phyloP scores from a whole-genome alignment of 192 early-diverging fungal genomes.

The Coemansia sp. region DNA sequence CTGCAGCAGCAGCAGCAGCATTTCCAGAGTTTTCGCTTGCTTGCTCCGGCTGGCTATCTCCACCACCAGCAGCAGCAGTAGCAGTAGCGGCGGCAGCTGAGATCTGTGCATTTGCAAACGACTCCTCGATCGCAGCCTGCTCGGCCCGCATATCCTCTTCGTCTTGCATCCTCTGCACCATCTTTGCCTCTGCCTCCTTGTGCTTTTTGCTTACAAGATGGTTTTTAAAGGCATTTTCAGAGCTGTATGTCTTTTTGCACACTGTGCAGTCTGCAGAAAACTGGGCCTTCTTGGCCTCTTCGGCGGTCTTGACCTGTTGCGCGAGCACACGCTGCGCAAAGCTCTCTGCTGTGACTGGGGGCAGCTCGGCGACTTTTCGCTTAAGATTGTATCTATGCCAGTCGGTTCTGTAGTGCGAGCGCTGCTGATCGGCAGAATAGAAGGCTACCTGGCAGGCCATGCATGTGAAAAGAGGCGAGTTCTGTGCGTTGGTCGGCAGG shows the following conservation, averaged over 20 bases:
- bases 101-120: constrained; percentile 17
- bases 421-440: constrained; percentile 80
- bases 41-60: neutral
- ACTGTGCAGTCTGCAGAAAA: constrained; percentile 53
- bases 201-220: constrained; percentile 96
- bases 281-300: constrained; percentile 44
- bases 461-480: constrained; percentile 71
- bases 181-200: constrained; percentile 70
- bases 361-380: constrained; percentile 90
- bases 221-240: constrained; percentile 85
- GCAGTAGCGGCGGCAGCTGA: neutral
- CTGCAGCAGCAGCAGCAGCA: neutral
- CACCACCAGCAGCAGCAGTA: too few species aligned
- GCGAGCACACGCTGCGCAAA: constrained; percentile 76
- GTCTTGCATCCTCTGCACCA: constrained; percentile 39
- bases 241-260: constrained; percentile 68
- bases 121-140: constrained; percentile 45
- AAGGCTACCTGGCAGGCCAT: constrained; percentile 94
- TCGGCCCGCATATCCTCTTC: constrained; percentile 43
- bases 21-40: neutral
- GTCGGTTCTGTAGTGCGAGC: constrained; percentile 91
- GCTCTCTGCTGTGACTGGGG: constrained; percentile 77
- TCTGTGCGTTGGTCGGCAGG: constrained; percentile 49
- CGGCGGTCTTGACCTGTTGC: constrained; percentile 58
- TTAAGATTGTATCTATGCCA: constrained; percentile 99